Evolutionary conservation across 2,329 filamentous ascomycete species (phyloP).

Genomic region (Pseudomassariella vexata): DNA sequence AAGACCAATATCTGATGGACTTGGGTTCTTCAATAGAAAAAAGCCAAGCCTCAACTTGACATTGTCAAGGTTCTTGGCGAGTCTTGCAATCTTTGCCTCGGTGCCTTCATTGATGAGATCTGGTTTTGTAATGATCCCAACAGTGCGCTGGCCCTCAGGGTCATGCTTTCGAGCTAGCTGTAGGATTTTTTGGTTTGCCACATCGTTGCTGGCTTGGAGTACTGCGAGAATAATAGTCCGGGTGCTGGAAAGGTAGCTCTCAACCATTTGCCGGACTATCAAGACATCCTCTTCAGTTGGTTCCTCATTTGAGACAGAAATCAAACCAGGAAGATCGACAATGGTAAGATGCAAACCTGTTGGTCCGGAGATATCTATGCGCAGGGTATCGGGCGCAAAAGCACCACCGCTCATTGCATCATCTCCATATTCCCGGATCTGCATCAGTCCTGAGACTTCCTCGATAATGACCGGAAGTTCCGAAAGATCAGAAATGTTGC

Average conservation of each 20-base stretch:
- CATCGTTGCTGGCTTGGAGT: slow-evolving; percentile 33
- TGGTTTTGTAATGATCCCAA: slow-evolving; percentile 39
- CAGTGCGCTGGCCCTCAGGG: slow-evolving; percentile 24
- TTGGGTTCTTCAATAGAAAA: slow-evolving; percentile 28
- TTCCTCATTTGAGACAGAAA: slow-evolving; percentile 27
- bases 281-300: slow-evolving; percentile 26
- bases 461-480: slow-evolving; percentile 16
- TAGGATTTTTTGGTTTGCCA: slow-evolving; percentile 30
- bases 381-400: slow-evolving; percentile 19
- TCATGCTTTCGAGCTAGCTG: slow-evolving; percentile 23
- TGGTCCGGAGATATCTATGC: slow-evolving; percentile 16
- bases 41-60: slow-evolving; percentile 35
- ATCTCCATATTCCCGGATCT: slow-evolving; percentile 8
- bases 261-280: slow-evolving; percentile 28
- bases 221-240: slow-evolving; percentile 41
- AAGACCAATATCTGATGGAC: slow-evolving; percentile 23
- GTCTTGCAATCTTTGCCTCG: slow-evolving; percentile 19
- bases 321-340: slow-evolving; percentile 41
- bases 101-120: slow-evolving; percentile 24
- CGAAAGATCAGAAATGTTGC: slow-evolving; percentile 11
- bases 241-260: slow-evolving; percentile 31
- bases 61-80: slow-evolving; percentile 24
- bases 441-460: slow-evolving; percentile 14
- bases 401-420: slow-evolving; percentile 3
- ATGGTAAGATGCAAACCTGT: slow-evolving; percentile 32